These are phyloP conservation scores for Leptographium lundbergii DNA, from an alignment of 2,329 filamentous ascomycete genomes.

Conservation along the genomic window DNA sequence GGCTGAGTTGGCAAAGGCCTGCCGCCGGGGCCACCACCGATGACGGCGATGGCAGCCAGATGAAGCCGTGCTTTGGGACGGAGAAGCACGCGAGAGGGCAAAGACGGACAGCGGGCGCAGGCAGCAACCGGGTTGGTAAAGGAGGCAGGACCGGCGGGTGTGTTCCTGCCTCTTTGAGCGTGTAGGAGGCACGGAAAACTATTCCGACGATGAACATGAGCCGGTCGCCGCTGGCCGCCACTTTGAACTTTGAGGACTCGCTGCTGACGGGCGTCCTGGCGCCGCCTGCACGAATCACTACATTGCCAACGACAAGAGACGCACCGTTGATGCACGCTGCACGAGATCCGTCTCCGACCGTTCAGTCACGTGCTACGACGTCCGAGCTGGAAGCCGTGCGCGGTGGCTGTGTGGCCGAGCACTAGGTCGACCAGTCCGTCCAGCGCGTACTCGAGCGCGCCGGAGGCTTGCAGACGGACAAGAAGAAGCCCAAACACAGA, in stretches of 20 bases:
- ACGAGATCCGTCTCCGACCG: slow-evolving; percentile 25
- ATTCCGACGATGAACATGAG: slow-evolving; percentile 41
- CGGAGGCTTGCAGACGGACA: slow-evolving; percentile 2
- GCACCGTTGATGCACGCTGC: slow-evolving; percentile 24
- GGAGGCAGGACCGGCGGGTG: too few species aligned
- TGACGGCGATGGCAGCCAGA: slow-evolving; percentile 24
- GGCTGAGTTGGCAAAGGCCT: slow-evolving; percentile 22
- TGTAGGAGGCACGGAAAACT: too few species aligned
- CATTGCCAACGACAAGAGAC: slow-evolving; percentile 27
- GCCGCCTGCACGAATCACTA: slow-evolving; percentile 26
- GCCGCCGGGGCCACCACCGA: slow-evolving; percentile 27
- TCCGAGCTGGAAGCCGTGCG: slow-evolving; percentile 11
- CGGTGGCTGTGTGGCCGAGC: slow-evolving; percentile 11
- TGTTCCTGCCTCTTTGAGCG: too few species aligned
- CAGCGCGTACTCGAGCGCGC: slow-evolving; percentile 6
- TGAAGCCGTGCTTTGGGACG: too few species aligned
- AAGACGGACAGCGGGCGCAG: too few species aligned
- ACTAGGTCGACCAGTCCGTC: slow-evolving; percentile 16
- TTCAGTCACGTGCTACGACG: slow-evolving; percentile 25
- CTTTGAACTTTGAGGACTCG: slow-evolving; percentile 27
- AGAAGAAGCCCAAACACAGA: not conserved
- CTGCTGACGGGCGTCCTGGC: slow-evolving; percentile 24
- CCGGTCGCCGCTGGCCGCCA: slow-evolving; percentile 24
- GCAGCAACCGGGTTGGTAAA: too few species aligned
- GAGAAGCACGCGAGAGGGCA: too few species aligned